Conservation (phyloP, 1,139 yeast genomes). For the Hemisphaericaspora xylanilytica region DNA sequence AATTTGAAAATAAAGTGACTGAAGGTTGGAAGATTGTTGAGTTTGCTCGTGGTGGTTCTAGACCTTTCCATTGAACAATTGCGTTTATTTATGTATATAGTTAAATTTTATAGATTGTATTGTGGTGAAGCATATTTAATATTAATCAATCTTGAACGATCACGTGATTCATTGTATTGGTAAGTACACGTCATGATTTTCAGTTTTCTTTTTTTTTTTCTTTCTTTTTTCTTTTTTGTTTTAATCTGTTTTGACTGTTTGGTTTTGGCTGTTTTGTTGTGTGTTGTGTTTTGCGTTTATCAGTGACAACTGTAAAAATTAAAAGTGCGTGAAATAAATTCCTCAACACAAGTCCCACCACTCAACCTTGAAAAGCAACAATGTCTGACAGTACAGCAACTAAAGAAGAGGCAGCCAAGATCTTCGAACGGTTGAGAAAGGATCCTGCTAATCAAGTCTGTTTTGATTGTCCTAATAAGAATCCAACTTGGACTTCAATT, state of each 20-base stretch:
- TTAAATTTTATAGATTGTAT: constrained; percentile 1
- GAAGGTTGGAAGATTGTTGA: constrained; percentile 98
- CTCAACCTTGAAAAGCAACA: constrained; percentile 10
- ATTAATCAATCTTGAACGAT: too few species aligned
- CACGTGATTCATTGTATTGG: not conserved
- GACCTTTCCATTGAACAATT: constrained; percentile 72
- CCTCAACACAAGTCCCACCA: too few species aligned
- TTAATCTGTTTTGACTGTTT: not conserved
- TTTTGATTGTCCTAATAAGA: constrained; percentile 56
- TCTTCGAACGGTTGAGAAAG: constrained; percentile 58
- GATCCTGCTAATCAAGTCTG: constrained; percentile 79
- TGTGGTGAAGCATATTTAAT: too few species aligned
- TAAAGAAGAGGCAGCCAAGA: constrained; percentile 58
- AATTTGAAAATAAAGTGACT: constrained; percentile 83
- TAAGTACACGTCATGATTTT: constrained; percentile 2
- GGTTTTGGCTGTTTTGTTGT: too few species aligned
- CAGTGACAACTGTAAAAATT: too few species aligned
- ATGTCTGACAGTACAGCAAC: constrained; percentile 58
- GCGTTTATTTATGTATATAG: constrained; percentile 11
- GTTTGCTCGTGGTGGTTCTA: constrained; percentile 90
- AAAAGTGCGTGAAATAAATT: too few species aligned
- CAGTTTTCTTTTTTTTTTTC: constrained; percentile 3
- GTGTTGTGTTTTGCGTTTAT: too few species aligned
- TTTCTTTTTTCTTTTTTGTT: constrained; percentile 1
- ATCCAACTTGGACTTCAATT: constrained; percentile 53